Percentiles rank a stretch among this genome's conserved stretches.
Conservation (phyloP, 345 rosid species). For the Crucihimalaya himalaica region DNA sequence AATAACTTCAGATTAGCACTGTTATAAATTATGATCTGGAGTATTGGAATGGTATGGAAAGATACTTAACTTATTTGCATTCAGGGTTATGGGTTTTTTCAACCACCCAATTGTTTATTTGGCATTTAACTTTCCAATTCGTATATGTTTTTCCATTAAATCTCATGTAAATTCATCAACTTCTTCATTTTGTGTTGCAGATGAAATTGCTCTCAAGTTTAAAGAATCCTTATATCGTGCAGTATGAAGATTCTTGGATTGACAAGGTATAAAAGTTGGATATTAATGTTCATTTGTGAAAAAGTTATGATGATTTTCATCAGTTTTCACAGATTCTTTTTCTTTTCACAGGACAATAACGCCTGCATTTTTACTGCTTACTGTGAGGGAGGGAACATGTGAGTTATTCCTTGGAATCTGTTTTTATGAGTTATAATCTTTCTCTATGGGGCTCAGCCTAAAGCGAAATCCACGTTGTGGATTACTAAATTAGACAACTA, state of each 20-base stretch:
- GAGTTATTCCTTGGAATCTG: constrained; percentile 42
- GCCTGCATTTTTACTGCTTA: constrained; percentile 76
- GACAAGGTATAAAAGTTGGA: constrained; percentile 61
- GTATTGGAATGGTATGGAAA: not conserved
- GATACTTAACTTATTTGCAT: not conserved
- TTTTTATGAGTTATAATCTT: not conserved
- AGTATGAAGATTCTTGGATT: constrained; percentile 90
- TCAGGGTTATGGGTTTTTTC: not conserved
- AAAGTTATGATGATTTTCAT: constrained; percentile 2
- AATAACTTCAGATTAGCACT: not conserved
- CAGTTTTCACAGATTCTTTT: constrained; percentile 17
- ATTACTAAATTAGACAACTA: not conserved
- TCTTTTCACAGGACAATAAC: constrained; percentile 56
- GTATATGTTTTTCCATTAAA: not conserved
- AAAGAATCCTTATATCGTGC: constrained; percentile 74
- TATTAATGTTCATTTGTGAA: not conserved
- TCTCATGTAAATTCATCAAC: constrained; percentile 11
- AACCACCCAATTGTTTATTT: constrained; percentile 1
- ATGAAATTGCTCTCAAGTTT: constrained; percentile 75
- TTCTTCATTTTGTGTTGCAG: constrained; percentile 49
- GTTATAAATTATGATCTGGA: not conserved
- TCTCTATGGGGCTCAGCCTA: not conserved
- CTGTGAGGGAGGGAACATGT: constrained; percentile 96
- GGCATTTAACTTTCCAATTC: not conserved
- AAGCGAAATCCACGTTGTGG: not conserved